Evolutionary conservation across 805 yeast genomes (phyloP).

Genomic region (Barnettozyma siamensis): DNA sequence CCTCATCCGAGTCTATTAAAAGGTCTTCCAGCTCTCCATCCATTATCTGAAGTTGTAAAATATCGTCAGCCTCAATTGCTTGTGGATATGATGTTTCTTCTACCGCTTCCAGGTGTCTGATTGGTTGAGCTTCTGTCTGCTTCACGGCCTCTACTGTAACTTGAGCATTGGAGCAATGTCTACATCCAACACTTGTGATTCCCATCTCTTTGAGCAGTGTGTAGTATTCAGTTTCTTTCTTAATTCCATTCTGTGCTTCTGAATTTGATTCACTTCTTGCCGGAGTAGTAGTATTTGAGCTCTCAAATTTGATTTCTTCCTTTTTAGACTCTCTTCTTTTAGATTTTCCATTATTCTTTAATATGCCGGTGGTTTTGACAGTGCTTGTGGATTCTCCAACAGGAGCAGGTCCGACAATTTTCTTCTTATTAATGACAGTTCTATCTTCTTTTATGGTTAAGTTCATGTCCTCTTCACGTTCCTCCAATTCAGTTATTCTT

Average conservation of each 20-base stretch:
- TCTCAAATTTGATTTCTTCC: constrained; percentile 1
- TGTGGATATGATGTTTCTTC: constrained; percentile 3
- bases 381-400: no score
- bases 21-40: constrained; percentile 44
- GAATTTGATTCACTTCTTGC: neutral
- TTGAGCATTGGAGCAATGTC: neutral
- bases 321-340: no score
- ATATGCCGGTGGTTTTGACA: no score
- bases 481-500: constrained; percentile 1
- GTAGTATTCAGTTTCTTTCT: constrained; percentile 18
- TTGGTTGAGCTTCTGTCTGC: neutral
- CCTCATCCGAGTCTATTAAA: constrained; percentile 32
- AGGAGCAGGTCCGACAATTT: neutral
- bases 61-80: constrained; percentile 39
- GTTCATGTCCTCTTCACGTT: constrained; percentile 2
- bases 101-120: neutral
- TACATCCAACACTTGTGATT: constrained; percentile 5
- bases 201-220: constrained; percentile 33
- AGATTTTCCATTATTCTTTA: no score
- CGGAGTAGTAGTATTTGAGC: neutral
- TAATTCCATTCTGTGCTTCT: neutral
- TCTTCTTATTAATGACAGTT: constrained; percentile 3
- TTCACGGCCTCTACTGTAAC: neutral
- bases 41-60: constrained; percentile 47
- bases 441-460: constrained; percentile 7